Evolutionary conservation across 2,329 filamentous ascomycete species (phyloP), one percentile per base, ranked within the genome.

Genomic region (Dryadomyces quercus-mongolicae): DNA sequence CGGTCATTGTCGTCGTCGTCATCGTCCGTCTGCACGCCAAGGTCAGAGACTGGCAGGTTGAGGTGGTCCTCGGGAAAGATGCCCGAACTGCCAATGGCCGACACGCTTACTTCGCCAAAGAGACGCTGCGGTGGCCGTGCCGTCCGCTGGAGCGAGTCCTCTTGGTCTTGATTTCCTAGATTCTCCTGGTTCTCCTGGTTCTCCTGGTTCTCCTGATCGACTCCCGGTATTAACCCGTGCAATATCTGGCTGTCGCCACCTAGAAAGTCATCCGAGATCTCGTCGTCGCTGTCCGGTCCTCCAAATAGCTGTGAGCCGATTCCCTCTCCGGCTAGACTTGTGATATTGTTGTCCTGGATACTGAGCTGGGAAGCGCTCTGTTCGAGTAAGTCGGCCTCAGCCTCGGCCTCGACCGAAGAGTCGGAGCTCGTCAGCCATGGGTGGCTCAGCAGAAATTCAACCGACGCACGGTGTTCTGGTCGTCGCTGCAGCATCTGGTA

Each of bases 401-500:
- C 88, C 76, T 53, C 76, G 38, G 15, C 52, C 22, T 31, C 25
- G 25, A 31, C 25, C 25, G 8, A 31, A 4, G 25, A 31, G 25
- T 31, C 25, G 8, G 57, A 51, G 20, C 64, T 65, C 69, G 0
- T 62, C 63, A 95, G 74, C 92, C 92, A 97, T 1, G 78, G 71
- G 65, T 93, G 86, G 13, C 70, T 68, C 55, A 88, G 76, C 53
- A 95, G 84, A 51, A 86, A 77, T 5, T 71, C 66, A 47, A 93
- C 83, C 0, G 84, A 87, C 0, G 89, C 87, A 55, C 92, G 82
- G n/a, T 78, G 70, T 54, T 85, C 78, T 1, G 92, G 89, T 51
- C 90, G 82, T n/a, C 81, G 81, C 60, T 89, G 82, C 5, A 97
- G 80, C 80, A 96, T 93, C n/a, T 74, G 73, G 16, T 73, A 71